A percentile compares a stretch with the other conserved stretches of the same genome.
Evolutionary conservation across 225 moss, liverwort and hornwort genomes (phyloP).

Genomic region (Lunularia cruciata): DNA sequence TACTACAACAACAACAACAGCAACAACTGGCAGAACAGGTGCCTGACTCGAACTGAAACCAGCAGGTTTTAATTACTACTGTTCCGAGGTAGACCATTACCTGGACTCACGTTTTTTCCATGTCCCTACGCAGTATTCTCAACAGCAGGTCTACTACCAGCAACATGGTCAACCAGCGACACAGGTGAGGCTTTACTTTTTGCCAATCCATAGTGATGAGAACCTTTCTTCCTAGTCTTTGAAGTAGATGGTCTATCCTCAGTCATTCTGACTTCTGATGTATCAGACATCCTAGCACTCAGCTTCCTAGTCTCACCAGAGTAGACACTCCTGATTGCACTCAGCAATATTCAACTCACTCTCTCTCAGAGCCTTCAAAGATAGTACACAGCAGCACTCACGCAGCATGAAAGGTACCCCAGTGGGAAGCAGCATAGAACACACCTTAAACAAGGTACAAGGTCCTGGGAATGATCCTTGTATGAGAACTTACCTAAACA

Average conservation of each 20-base stretch:
- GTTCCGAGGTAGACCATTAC: background rate
- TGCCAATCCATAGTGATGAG: background rate
- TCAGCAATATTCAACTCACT: too few relatives aligned
- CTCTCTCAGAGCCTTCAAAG: too few relatives aligned
- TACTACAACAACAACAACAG: slow-evolving; percentile 26
- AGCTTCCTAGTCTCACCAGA: background rate
- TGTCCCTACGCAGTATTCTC: slow-evolving; percentile 19
- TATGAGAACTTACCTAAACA: too few relatives aligned
- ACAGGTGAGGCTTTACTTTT: slow-evolving; percentile 24
- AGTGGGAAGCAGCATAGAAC: too few relatives aligned
- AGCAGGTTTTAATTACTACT: background rate
- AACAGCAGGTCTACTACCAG: slow-evolving; percentile 41
- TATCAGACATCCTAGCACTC: background rate
- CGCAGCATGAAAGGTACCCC: too few relatives aligned
- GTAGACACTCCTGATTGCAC: too few relatives aligned
- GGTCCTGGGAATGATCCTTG: too few relatives aligned
- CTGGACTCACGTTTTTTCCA: background rate
- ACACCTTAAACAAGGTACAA: too few relatives aligned
- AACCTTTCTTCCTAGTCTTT: background rate
- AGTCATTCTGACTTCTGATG: too few relatives aligned
- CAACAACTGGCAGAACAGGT: slow-evolving; percentile 41
- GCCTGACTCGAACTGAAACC: background rate
- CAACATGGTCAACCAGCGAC: slow-evolving; percentile 28
- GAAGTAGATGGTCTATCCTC: background rate
- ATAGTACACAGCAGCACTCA: too few relatives aligned